Conservation (phyloP, 345 rosid species). For the Lepidium sativum region DNA sequence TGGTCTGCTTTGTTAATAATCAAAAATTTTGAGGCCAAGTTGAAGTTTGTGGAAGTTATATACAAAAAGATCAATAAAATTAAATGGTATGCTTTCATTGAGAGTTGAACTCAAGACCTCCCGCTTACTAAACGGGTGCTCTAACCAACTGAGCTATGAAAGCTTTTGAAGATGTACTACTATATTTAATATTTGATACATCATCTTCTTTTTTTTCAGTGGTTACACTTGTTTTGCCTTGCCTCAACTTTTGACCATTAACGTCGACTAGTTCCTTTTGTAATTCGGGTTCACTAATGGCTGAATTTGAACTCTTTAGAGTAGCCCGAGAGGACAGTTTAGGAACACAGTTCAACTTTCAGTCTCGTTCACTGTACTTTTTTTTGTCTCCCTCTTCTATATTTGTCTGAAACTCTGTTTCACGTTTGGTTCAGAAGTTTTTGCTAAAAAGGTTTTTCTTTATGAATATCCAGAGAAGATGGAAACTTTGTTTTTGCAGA, state of each 20-base stretch:
- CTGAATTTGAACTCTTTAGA: background rate
- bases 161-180: background rate
- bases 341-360: background rate
- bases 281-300: background rate
- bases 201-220: background rate
- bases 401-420: background rate
- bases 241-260: background rate
- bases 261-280: background rate
- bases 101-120: constrained; percentile 98
- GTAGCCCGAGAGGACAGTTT: background rate
- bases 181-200: too few relatives aligned
- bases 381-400: background rate
- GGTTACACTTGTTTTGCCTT: background rate
- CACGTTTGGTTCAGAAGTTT: background rate
- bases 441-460: background rate
- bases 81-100: constrained; percentile 31
- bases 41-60: background rate
- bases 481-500: background rate
- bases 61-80: background rate
- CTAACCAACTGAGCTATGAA: constrained; percentile 95
- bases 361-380: background rate
- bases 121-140: constrained; percentile 96
- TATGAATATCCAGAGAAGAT: background rate
- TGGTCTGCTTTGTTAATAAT: background rate
- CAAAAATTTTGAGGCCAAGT: background rate